These are phyloP conservation scores for Kodamaea anthophila DNA, from an alignment of 1,139 yeast species.

Conservation along the genomic window DNA sequence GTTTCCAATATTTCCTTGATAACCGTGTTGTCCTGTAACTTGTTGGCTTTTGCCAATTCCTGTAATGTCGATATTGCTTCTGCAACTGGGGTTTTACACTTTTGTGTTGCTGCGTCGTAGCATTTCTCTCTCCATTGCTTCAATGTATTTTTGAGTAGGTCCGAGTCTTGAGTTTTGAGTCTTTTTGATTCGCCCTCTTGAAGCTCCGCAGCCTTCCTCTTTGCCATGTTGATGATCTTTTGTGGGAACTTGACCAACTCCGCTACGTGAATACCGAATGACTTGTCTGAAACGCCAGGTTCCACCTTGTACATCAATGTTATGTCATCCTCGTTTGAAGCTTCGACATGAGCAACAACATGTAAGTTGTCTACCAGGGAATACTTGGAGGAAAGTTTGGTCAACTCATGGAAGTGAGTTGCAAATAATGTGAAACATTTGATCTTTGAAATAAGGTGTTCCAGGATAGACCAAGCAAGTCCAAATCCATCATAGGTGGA, in stretches of 20 bases:
- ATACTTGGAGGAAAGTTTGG: slow-evolving; percentile 62
- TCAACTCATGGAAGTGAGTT: slow-evolving; percentile 94
- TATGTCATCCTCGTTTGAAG: slow-evolving; percentile 51
- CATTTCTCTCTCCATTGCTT: slow-evolving; percentile 56
- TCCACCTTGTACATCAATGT: slow-evolving; percentile 87
- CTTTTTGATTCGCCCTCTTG: slow-evolving; percentile 51
- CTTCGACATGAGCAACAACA: slow-evolving; percentile 86
- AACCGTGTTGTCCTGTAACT: slow-evolving; percentile 29
- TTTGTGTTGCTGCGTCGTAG: slow-evolving; percentile 29
- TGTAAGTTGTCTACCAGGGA: slow-evolving; percentile 68
- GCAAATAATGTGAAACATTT: slow-evolving; percentile 86
- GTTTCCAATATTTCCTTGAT: slow-evolving; percentile 35
- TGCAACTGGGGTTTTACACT: slow-evolving; percentile 22
- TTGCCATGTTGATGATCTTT: slow-evolving; percentile 89
- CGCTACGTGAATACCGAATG: slow-evolving; percentile 96
- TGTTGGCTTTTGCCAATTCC: slow-evolving; percentile 23
- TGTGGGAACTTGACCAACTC: slow-evolving; percentile 89
- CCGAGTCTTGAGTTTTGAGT: slow-evolving; percentile 48
- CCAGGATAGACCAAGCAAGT: slow-evolving; percentile 93
- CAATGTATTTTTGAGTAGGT: slow-evolving; percentile 50
- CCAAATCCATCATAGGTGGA: slow-evolving; percentile 98
- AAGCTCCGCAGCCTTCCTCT: slow-evolving; percentile 82
- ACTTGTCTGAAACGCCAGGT: slow-evolving; percentile 87
- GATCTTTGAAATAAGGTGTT: slow-evolving; percentile 65
- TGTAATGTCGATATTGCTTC: slow-evolving; percentile 37